phyloP scores from a whole-genome alignment of 306 rosid genomes.

The Astragalus glycyphyllos region DNA sequence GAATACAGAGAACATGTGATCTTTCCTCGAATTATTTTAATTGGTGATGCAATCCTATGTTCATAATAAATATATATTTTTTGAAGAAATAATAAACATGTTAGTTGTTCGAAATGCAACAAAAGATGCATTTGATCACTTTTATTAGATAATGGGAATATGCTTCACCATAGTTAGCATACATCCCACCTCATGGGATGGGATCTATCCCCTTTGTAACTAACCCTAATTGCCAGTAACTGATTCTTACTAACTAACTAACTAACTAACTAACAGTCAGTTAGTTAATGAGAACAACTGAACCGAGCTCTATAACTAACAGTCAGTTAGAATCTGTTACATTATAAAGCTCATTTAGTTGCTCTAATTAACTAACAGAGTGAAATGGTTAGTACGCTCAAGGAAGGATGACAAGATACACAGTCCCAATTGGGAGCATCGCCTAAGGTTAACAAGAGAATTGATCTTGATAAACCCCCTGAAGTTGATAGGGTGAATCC shows the following conservation, averaged over 20 bases:
- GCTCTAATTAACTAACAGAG: no score
- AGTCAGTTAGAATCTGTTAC: no score
- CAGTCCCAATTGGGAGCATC: conserved; percentile 56
- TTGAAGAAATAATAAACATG: no score
- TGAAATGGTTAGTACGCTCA: conserved; percentile 59
- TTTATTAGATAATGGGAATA: conserved; percentile 26
- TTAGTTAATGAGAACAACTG: no score
- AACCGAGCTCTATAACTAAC: no score
- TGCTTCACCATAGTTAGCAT: no score
- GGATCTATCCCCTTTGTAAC: no score
- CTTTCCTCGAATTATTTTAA: conserved; percentile 28
- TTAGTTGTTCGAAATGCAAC: conserved; percentile 25
- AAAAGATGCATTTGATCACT: conserved; percentile 24
- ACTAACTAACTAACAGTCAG: no score
- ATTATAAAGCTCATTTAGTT: no score
- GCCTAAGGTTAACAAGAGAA: conserved; percentile 59
- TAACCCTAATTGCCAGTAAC: no score
- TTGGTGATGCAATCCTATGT: background rate
- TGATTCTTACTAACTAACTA: no score
- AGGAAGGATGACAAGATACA: conserved; percentile 60
- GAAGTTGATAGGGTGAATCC: conserved; percentile 75
- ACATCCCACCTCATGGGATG: no score
- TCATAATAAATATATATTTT: conserved; percentile 15
- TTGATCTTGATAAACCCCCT: conserved; percentile 61
- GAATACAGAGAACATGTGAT: conserved; percentile 1